Conservation (phyloP, 768 basidiomycete genomes). For the Naganishia onofrii region DNA sequence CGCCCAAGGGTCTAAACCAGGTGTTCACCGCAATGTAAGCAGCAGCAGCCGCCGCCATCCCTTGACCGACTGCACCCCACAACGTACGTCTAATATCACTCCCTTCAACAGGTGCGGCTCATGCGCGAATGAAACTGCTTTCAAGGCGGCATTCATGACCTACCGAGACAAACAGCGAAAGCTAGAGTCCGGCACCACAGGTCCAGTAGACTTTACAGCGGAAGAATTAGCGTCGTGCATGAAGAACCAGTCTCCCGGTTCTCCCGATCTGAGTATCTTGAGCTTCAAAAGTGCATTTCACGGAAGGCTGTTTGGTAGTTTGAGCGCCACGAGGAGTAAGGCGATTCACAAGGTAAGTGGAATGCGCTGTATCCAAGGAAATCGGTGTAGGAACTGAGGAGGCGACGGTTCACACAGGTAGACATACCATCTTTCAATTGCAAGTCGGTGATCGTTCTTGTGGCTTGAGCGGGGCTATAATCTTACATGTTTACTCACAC, state of each 20-base stretch:
- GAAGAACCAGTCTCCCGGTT: conserved; percentile 53
- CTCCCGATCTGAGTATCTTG: conserved; percentile 52
- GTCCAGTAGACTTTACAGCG: conserved; percentile 39
- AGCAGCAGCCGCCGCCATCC: background rate
- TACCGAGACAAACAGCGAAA: conserved; percentile 48
- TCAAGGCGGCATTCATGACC: conserved; percentile 55
- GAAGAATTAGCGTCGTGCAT: conserved; percentile 53
- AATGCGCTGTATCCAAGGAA: no score
- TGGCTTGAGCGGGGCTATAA: background rate
- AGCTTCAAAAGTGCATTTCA: conserved; percentile 55
- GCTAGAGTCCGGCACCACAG: no score
- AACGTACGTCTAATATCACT: background rate
- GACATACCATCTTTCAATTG: conserved; percentile 56
- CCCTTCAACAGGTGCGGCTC: background rate
- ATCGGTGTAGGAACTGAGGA: no score
- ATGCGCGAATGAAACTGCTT: conserved; percentile 49
- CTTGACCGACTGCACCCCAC: background rate
- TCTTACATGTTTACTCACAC: background rate
- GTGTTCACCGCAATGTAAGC: conserved; percentile 51
- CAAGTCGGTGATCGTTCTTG: background rate
- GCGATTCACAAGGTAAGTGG: conserved; percentile 53
- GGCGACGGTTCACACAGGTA: conserved; percentile 36
- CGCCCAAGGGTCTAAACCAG: conserved; percentile 53
- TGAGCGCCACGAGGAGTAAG: conserved; percentile 54
- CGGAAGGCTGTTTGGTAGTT: conserved; percentile 54